phyloP scores from a whole-genome alignment of 768 basidiomycete genomes.

The Pleurotus sapidus region DNA sequence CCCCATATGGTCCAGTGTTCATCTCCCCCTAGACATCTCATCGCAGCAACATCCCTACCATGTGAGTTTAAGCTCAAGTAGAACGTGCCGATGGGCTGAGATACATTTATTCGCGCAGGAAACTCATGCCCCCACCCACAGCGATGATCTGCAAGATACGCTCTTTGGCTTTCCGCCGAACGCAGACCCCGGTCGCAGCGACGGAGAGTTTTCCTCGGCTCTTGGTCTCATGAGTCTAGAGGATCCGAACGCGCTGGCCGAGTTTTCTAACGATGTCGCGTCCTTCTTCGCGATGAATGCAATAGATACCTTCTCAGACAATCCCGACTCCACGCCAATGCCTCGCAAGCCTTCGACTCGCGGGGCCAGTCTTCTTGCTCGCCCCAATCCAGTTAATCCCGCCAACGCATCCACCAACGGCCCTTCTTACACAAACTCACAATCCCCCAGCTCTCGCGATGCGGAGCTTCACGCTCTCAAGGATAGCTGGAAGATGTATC shows the following conservation, averaged over 20 bases:
- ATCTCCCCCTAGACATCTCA: conserved; percentile 37
- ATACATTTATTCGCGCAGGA: not conserved
- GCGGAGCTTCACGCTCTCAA: conserved; percentile 46
- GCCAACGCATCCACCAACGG: not conserved
- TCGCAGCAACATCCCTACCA: conserved; percentile 22
- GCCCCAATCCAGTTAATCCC: conserved; percentile 13
- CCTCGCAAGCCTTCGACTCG: conserved; percentile 12
- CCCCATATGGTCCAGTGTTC: conserved; percentile 48
- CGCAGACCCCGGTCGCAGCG: not conserved
- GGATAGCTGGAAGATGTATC: conserved; percentile 74
- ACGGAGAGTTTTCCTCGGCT: conserved; percentile 52
- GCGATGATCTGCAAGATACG: not conserved
- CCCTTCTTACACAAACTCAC: not conserved
- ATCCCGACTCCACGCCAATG: conserved; percentile 42
- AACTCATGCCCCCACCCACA: not conserved
- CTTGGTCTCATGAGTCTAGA: conserved; percentile 81
- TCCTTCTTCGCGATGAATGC: conserved; percentile 52
- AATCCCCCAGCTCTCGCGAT: conserved; percentile 30
- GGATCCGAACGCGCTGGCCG: conserved; percentile 65
- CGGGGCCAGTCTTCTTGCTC: conserved; percentile 16
- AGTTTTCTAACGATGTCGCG: conserved; percentile 51
- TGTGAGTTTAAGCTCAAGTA: too few species aligned
- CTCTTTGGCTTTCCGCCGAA: conserved; percentile 10
- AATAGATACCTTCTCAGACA: conserved; percentile 17
- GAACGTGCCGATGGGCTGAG: not conserved